Percentiles rank a stretch among this genome's conserved stretches.
phyloP scores from a whole-genome alignment of 176 grass and related monocot species.

The Oryza australiensis region DNA sequence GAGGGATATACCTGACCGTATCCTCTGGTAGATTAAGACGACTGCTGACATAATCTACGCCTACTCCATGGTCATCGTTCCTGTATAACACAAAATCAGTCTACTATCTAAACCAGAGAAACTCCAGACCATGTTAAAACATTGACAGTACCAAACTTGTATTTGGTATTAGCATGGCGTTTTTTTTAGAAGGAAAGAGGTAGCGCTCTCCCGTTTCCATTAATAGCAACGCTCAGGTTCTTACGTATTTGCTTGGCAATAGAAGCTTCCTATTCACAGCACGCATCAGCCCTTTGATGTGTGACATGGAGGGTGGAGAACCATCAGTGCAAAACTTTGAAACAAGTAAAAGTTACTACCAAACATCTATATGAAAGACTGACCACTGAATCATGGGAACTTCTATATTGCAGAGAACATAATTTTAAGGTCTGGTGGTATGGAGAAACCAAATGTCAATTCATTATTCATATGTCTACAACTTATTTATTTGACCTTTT shows the following conservation, averaged over 20 bases:
- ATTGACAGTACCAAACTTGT: slow-evolving; percentile 4
- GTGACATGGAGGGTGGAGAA: background rate
- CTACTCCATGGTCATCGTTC: slow-evolving; percentile 63
- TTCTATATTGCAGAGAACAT: background rate
- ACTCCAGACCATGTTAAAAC: slow-evolving; percentile 1
- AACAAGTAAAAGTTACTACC: background rate
- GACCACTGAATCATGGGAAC: background rate
- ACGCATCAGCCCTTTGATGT: background rate
- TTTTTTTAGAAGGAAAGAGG: too few relatives aligned
- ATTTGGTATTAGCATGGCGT: slow-evolving; percentile 10
- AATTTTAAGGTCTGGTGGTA: background rate
- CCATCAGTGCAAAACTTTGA: background rate
- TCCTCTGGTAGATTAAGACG: slow-evolving; percentile 53
- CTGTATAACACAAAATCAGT: slow-evolving; percentile 49
- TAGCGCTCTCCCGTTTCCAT: too few relatives aligned
- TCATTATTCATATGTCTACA: background rate
- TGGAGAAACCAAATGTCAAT: background rate
- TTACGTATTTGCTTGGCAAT: background rate
- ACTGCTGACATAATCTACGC: slow-evolving; percentile 40
- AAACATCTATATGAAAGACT: slow-evolving; percentile 4
- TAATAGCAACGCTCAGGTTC: too few relatives aligned
- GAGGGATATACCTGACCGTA: slow-evolving; percentile 51
- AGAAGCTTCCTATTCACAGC: background rate
- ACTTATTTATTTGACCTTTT: background rate
- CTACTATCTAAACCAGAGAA: background rate